Evolutionary conservation across 768 basidiomycete species (phyloP), one percentile per base, ranked within the genome.

Genomic region (Lactifluus volemus): DNA sequence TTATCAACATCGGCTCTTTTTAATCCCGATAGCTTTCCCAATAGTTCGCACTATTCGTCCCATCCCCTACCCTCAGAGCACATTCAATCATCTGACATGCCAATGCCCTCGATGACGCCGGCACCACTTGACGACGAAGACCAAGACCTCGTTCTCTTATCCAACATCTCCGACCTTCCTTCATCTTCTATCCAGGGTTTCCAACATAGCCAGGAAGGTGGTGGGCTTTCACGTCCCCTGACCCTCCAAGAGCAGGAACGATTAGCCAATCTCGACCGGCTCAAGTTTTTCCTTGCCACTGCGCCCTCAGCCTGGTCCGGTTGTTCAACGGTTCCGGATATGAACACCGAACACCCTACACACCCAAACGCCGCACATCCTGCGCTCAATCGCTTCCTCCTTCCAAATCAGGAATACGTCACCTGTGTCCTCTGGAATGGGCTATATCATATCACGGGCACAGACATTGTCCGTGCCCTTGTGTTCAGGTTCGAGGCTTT

Each of bases 401-500:
- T 98, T 15, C 94, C 95, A 0, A 84, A 88, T 59, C 85, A 89
- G 53, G 94, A 91, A 72, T 88, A 85, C 68, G 90, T 98, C 45
- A 85, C 88, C 5, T 98, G 95, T 70, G 89, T 97, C 10, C 80
- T 92, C 17, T 98, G 95, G 95, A 84, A 85, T 53, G 88, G 92
- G 7, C 79, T 90, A 36, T 94, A 92, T 70, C 91, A 96, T 70
- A 92, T 98, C 74, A 96, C 94, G 2, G 95, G 95, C 36, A 98
- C 95, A 6, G 95, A 98, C 74, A 97, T 98, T 70, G 94, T 98
- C 34, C 82, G 95, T 65, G 92, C 93, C 4, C 78, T 98, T 54
- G 87, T 92, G n/a, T 96, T 97, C 72, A 83, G 94, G 19, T 94
- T 96, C 73, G 89, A 93, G 76, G 88, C 89, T 44, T 96, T 96